Percentiles rank a stretch among this genome's conserved stretches.
These are phyloP conservation scores for Kondoa subrosea DNA, from an alignment of 768 basidiomycete species.

Conservation along the genomic window DNA sequence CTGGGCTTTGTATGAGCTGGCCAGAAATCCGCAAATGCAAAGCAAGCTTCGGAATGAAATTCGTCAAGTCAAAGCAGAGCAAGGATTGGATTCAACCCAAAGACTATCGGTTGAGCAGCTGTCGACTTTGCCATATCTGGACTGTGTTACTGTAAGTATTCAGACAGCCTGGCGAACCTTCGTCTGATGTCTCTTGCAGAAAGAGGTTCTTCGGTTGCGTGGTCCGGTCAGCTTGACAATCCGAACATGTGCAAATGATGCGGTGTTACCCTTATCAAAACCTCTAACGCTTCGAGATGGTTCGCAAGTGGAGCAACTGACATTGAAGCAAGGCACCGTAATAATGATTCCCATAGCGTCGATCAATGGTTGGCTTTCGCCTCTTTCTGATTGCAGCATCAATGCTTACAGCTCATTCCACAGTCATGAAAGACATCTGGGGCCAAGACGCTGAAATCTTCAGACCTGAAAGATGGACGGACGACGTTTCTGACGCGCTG, in stretches of 20 bases:
- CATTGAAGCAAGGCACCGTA: not conserved
- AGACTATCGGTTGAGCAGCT: not conserved
- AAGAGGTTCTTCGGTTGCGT: not conserved
- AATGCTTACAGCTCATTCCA: not conserved
- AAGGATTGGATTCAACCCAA: not conserved
- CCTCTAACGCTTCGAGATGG: not conserved
- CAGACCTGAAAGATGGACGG: not conserved
- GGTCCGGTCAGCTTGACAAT: not conserved
- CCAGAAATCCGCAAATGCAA: not conserved
- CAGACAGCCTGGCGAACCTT: not conserved
- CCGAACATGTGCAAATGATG: not conserved
- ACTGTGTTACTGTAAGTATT: not conserved
- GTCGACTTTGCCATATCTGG: not conserved
- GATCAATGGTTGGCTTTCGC: not conserved
- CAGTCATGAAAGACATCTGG: not conserved
- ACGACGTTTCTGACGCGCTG: not conserved
- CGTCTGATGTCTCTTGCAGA: not conserved
- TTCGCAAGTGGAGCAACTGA: not conserved
- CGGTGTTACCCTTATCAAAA: not conserved
- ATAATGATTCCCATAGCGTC: not conserved
- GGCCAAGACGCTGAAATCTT: not conserved
- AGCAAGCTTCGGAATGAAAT: not conserved
- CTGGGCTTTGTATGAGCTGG: not conserved
- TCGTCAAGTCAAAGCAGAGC: not conserved
- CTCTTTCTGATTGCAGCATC: not conserved